A percentile compares a stretch with the other conserved stretches of the same genome.
Evolutionary conservation across 768 basidiomycete genomes (phyloP).

Genomic region (Pisolithus marmoratus): DNA sequence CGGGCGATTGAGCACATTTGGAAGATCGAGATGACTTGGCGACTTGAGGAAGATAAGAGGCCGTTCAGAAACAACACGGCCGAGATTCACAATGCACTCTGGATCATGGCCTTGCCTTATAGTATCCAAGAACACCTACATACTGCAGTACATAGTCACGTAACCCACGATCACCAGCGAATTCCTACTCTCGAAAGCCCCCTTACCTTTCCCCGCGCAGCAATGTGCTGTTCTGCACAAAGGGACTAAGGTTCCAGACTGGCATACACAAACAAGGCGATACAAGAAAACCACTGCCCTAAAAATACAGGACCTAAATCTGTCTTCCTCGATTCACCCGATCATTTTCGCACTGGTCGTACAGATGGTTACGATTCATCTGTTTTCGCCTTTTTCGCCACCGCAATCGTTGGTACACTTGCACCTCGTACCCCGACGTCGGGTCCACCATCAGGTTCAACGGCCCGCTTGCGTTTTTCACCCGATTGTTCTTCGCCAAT

Average conservation of each 20-base stretch:
- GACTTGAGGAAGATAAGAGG: too few relatives aligned
- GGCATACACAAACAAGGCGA: background rate
- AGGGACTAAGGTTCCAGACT: background rate
- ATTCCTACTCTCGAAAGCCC: too few relatives aligned
- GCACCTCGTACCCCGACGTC: constrained; percentile 61
- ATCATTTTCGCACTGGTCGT: background rate
- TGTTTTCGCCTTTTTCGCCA: constrained; percentile 37
- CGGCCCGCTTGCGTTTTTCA: constrained; percentile 71
- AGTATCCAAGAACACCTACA: too few relatives aligned
- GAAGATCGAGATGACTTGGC: too few relatives aligned
- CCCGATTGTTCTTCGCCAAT: constrained; percentile 44
- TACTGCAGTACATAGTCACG: too few relatives aligned
- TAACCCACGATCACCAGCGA: too few relatives aligned
- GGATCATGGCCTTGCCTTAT: too few relatives aligned
- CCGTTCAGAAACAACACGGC: too few relatives aligned
- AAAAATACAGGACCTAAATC: background rate
- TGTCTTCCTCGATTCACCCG: background rate
- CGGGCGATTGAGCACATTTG: too few relatives aligned
- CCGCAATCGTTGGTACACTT: constrained; percentile 44
- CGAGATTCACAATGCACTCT: background rate
- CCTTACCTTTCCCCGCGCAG: background rate
- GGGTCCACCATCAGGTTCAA: constrained; percentile 75
- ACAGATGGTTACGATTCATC: constrained; percentile 23
- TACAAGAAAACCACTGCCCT: background rate
- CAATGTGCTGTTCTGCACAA: background rate